Percentiles rank a stretch among this genome's conserved stretches.
Evolutionary conservation across 1,284 basidiomycete genomes (phyloP).

Genomic region (Trametes versicolor): DNA sequence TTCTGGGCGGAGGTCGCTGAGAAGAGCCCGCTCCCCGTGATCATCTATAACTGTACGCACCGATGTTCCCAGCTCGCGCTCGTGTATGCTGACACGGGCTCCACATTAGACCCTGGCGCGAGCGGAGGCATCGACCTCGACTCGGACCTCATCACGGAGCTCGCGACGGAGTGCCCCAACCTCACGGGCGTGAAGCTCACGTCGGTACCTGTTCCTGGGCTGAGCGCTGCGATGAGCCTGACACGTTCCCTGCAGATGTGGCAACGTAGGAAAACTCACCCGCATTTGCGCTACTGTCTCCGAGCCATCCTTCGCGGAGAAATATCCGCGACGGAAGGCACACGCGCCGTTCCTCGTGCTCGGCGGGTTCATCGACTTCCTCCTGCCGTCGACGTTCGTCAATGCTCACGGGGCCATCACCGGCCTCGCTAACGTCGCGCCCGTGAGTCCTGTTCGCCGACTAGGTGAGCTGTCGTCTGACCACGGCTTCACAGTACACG

Average conservation of each 20-base stretch:
- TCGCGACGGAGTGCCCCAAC: constrained; percentile 79
- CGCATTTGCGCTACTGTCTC: constrained; percentile 80
- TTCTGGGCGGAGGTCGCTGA: constrained; percentile 68
- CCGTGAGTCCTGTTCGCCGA: constrained; percentile 42
- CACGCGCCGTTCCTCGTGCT: constrained; percentile 71
- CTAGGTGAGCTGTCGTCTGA: not conserved
- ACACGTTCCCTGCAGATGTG: constrained; percentile 64
- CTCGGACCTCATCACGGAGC: constrained; percentile 84
- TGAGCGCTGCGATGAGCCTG: not conserved
- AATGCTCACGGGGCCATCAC: constrained; percentile 66
- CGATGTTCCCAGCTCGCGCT: constrained; percentile 7
- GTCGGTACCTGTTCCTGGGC: constrained; percentile 52
- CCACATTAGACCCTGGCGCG: constrained; percentile 75
- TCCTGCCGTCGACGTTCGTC: constrained; percentile 57
- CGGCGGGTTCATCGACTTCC: constrained; percentile 66
- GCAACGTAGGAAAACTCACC: constrained; percentile 90
- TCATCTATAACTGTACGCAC: constrained; percentile 42
- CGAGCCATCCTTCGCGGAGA: constrained; percentile 61
- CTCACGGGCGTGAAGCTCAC: constrained; percentile 89
- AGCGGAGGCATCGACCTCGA: constrained; percentile 88
- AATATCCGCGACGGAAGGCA: constrained; percentile 72
- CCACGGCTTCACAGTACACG: constrained; percentile 56
- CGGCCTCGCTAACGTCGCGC: constrained; percentile 63
- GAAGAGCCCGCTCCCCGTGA: constrained; percentile 82
- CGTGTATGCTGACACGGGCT: constrained; percentile 5